Base-by-base conservation (phyloP, 2,329 filamentous ascomycete species). In the Boeremia exigua region DNA sequence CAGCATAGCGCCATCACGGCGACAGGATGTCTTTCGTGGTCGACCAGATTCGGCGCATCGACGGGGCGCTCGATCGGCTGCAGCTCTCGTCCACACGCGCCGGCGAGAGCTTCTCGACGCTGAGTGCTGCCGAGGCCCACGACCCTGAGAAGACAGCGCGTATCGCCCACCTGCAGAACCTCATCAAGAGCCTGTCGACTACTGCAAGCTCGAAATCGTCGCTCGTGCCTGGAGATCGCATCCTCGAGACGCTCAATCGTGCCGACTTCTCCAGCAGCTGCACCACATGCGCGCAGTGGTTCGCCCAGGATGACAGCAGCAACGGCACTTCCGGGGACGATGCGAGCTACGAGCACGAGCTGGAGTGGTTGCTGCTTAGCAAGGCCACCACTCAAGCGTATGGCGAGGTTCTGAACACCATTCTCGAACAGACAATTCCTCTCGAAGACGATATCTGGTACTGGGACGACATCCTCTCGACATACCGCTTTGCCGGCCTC, bases 361-460 rank as follows among this genome's bases (percentile, higher is more conserved):
- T 97, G 45, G 89, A 96, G 75, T 98, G 95, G 95, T 79, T 97
- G 23, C 81, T 97, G 14, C 84, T 96, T 28, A 91, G 90, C 76
- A 99, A 98, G 75, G 93, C 93, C 4, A 91, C 93, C 0, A 86
- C 93, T n/a, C 94, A 97, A 70, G 88, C 89, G 1, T 96, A 96
- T 69, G 94, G 94, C 4, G 79, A 91, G 44, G 83, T 96, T 36
- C 80, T 97, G 63, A 87, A 88, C 64, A 87, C 85, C 0, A 82
- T 98, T 3, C 78, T 97, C 10, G 89, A 94, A 51, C 89, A 95
- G 66, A 96, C 92, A 10, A 87, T 94, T 10, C 88, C 89, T 0
- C 77, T 99, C 15, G 90, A 87, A 66, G 88, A 96, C 62, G 92
- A 96, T 65, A 88, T 96, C 23, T 93, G 89, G 86, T 98, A 98